These are phyloP conservation scores for Penicillium sp. DNA, from an alignment of 2,329 filamentous ascomycete genomes.

Conservation along the genomic window DNA sequence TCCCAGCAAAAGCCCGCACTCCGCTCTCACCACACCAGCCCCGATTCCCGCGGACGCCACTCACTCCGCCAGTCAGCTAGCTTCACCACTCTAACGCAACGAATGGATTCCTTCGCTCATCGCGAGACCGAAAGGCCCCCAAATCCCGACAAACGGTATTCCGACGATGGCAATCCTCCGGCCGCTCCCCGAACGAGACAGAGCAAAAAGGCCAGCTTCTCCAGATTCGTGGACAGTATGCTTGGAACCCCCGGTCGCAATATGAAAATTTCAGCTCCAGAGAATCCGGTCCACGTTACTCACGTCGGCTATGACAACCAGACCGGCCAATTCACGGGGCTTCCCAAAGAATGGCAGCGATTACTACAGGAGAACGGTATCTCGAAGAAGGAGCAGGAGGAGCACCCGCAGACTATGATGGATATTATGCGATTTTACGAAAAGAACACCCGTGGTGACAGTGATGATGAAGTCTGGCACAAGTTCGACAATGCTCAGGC, in stretches of 20 bases:
- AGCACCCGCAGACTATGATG: conserved; percentile 92
- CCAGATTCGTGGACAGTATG: conserved; percentile 78
- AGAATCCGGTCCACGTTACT: conserved; percentile 96
- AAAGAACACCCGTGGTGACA: conserved; percentile 77
- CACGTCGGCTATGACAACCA: conserved; percentile 97
- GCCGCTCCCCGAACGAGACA: conserved; percentile 60
- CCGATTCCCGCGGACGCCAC: conserved; percentile 55
- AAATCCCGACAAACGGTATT: conserved; percentile 68
- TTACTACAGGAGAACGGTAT: conserved; percentile 95
- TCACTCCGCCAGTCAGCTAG: conserved; percentile 64
- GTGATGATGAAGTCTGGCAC: conserved; percentile 86
- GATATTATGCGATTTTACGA: conserved; percentile 97
- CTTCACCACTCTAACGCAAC: conserved; percentile 54
- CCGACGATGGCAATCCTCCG: conserved; percentile 68
- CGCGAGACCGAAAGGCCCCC: conserved; percentile 48
- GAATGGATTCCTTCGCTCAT: conserved; percentile 50
- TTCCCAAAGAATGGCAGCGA: conserved; percentile 97
- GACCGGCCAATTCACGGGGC: conserved; percentile 92
- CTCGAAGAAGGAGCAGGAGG: conserved; percentile 89
- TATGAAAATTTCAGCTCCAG: conserved; percentile 92
- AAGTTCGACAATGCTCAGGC: conserved; percentile 82
- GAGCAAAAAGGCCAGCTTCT: conserved; percentile 81
- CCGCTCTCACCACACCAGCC: conserved; percentile 50
- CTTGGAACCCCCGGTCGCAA: conserved; percentile 77
- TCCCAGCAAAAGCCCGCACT: conserved; percentile 41